Evolutionary conservation across 345 rosid species (phyloP).

Genomic region (Iberis pinnata): DNA sequence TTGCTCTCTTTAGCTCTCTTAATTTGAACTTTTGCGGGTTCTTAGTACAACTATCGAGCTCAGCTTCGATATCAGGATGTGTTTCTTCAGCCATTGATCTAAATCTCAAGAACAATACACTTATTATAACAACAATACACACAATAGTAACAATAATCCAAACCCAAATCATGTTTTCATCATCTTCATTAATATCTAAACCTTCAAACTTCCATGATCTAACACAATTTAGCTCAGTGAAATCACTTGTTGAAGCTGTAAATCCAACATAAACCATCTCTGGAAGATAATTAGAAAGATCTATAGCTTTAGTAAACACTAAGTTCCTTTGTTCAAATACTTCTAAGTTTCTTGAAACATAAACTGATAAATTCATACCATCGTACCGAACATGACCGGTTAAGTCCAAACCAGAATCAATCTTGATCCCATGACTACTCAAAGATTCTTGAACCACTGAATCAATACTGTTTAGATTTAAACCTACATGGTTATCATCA

Average conservation of each 20-base stretch:
- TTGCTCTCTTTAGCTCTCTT: slow-evolving; percentile 49
- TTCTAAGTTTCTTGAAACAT: slow-evolving; percentile 23
- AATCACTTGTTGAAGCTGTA: slow-evolving; percentile 49
- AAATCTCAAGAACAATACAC: slow-evolving; percentile 22
- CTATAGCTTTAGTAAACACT: slow-evolving; percentile 34
- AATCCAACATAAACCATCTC: slow-evolving; percentile 49
- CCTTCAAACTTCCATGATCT: slow-evolving; percentile 50
- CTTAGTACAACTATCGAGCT: slow-evolving; percentile 33
- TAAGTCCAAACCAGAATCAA: slow-evolving; percentile 18
- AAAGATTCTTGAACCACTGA: slow-evolving; percentile 42
- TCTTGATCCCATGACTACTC: slow-evolving; percentile 22
- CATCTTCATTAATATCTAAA: slow-evolving; percentile 21
- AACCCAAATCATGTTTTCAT: slow-evolving; percentile 22
- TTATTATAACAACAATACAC: slow-evolving; percentile 6
- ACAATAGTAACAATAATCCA: slow-evolving; percentile 27
- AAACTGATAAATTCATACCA: slow-evolving; percentile 41
- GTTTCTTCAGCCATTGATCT: slow-evolving; percentile 25
- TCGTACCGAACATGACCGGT: slow-evolving; percentile 36
- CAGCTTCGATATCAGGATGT: slow-evolving; percentile 43
- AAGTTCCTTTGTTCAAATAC: slow-evolving; percentile 17
- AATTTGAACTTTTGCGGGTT: slow-evolving; percentile 54
- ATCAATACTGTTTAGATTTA: slow-evolving; percentile 43
- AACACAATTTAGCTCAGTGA: slow-evolving; percentile 46
- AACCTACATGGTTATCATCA: slow-evolving; percentile 60
- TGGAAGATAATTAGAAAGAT: slow-evolving; percentile 49